Evolutionary conservation across 2,329 filamentous ascomycete species (phyloP).

Genomic region (Colletotrichum spinosum): DNA sequence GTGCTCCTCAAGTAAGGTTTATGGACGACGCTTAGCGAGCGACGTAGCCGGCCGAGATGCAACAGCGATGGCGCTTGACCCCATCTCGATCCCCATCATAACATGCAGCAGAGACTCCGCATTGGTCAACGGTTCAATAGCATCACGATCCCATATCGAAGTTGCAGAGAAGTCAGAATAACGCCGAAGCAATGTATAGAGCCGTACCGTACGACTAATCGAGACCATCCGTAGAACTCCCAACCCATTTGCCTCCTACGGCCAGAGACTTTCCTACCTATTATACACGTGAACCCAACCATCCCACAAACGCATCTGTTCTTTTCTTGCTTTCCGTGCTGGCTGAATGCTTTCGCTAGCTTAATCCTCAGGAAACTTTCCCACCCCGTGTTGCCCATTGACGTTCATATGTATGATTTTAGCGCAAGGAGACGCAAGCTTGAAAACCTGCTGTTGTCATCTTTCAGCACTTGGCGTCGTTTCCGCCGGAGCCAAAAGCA

Average conservation of each 20-base stretch:
- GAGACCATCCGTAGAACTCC: slow-evolving; percentile 29
- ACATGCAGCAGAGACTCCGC: no score
- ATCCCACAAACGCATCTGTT: neutral
- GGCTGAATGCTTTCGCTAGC: slow-evolving; percentile 15
- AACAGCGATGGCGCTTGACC: no score
- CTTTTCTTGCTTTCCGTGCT: slow-evolving; percentile 18
- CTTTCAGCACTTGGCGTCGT: slow-evolving; percentile 13
- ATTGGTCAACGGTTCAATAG: no score
- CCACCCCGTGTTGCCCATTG: slow-evolving; percentile 1
- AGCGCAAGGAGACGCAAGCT: slow-evolving; percentile 16
- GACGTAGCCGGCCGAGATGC: no score
- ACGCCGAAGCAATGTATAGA: slow-evolving; percentile 8
- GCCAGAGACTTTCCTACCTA: slow-evolving; percentile 18
- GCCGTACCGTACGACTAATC: neutral
- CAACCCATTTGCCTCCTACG: slow-evolving; percentile 14
- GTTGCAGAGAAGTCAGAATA: neutral
- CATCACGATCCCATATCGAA: no score
- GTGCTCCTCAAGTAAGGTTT: neutral
- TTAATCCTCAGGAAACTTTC: neutral
- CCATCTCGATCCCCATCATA: no score
- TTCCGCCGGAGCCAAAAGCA: neutral
- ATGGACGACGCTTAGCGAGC: neutral
- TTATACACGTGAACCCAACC: slow-evolving; percentile 21
- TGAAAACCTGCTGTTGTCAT: slow-evolving; percentile 13
- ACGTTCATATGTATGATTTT: slow-evolving; percentile 18